These are phyloP conservation scores for Fusarium keratoplasticum DNA, from an alignment of 2,329 filamentous ascomycete species.

Conservation along the genomic window DNA sequence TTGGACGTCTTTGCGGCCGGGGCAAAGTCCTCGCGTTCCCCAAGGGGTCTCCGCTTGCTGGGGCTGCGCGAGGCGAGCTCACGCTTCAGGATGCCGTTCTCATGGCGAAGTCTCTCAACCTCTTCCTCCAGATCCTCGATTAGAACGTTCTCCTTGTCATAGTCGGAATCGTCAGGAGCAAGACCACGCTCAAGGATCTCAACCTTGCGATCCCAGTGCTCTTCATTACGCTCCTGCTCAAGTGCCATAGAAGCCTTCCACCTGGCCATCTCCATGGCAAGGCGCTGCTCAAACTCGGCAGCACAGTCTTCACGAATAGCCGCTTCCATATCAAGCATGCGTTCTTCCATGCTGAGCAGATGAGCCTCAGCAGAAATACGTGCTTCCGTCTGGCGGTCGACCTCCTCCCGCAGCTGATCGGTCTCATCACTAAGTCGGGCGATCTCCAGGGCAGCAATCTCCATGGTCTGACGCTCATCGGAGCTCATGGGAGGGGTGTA, in stretches of 20 bases:
- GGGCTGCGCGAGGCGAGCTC: constrained; percentile 74
- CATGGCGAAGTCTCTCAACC: constrained; percentile 75
- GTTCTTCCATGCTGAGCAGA: constrained; percentile 76
- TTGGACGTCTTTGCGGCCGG: constrained; percentile 27
- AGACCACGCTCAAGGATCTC: constrained; percentile 69
- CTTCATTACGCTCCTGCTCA: constrained; percentile 83
- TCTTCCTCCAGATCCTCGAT: constrained; percentile 76
- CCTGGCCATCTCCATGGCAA: constrained; percentile 80
- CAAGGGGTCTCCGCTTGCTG: constrained; percentile 67
- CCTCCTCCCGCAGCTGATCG: constrained; percentile 76
- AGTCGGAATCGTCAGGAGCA: constrained; percentile 58
- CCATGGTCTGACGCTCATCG: constrained; percentile 78
- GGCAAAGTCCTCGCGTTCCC: constrained; percentile 63
- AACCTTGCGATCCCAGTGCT: constrained; percentile 89
- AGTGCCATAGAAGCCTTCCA: constrained; percentile 84
- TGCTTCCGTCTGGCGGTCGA: constrained; percentile 77
- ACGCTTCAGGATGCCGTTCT: constrained; percentile 73
- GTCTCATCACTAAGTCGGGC: constrained; percentile 78
- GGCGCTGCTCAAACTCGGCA: constrained; percentile 82
- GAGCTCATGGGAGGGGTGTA: constrained; percentile 54
- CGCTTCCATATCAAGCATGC: constrained; percentile 77
- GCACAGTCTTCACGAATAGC: constrained; percentile 91
- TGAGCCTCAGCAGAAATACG: constrained; percentile 79
- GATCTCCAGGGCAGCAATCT: constrained; percentile 84
- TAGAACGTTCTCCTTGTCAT: constrained; percentile 71